Conservation (phyloP, 306 rosid species). For the Canavalia gladiata region DNA sequence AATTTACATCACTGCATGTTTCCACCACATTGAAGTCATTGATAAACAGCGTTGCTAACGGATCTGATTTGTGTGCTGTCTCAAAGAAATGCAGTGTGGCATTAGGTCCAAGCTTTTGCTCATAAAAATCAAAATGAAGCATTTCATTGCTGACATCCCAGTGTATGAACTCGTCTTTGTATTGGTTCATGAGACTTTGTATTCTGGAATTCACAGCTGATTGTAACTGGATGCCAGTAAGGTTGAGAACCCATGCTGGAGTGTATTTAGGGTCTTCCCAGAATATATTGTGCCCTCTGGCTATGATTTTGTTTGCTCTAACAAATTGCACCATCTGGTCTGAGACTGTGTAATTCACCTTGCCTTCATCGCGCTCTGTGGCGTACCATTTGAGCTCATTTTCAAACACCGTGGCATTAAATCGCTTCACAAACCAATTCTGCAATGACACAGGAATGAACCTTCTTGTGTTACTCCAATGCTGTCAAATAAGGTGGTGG, state of each 20-base stretch:
- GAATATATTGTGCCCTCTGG: constrained; percentile 92
- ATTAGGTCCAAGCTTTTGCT: constrained; percentile 71
- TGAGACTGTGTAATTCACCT: constrained; percentile 65
- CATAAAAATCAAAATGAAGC: constrained; percentile 97
- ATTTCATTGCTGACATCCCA: constrained; percentile 98
- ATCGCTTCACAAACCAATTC: constrained; percentile 86
- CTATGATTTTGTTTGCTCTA: constrained; percentile 69
- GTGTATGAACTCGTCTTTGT: constrained; percentile 82
- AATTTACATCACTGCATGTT: constrained; percentile 79
- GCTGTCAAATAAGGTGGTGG: neutral
- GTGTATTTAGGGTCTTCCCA: constrained; percentile 93
- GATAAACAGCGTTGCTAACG: constrained; percentile 82
- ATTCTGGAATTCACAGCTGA: constrained; percentile 74
- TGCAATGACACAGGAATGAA: constrained; percentile 40
- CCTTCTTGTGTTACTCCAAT: neutral
- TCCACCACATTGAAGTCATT: constrained; percentile 95
- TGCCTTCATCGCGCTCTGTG: constrained; percentile 86
- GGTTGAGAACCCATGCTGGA: constrained; percentile 81
- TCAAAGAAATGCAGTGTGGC: constrained; percentile 75
- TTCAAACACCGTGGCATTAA: constrained; percentile 89
- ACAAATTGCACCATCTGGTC: constrained; percentile 81
- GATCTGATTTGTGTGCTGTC: constrained; percentile 78
- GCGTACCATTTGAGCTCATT: constrained; percentile 97
- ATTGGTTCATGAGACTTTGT: constrained; percentile 71
- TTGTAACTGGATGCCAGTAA: constrained; percentile 55